Evolutionary conservation across 164 flowering plant genomes (phyloP), one percentile per base, ranked within the genome.

Genomic region (Vitis amurensis): DNA sequence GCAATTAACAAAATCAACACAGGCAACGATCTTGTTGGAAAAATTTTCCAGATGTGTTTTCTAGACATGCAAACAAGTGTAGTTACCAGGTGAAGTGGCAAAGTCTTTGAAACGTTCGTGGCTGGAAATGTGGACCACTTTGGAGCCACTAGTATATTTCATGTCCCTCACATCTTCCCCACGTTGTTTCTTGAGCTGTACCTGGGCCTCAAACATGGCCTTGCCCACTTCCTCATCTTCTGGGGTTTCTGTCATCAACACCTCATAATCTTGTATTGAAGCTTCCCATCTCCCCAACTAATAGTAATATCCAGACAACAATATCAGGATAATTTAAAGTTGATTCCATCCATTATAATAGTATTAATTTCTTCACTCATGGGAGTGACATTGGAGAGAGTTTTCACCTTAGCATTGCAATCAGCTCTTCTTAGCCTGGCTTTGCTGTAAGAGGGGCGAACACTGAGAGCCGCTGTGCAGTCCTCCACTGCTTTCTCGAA

Each of bases 261-360:
- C 72, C 81, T 93, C 97, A 64, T 90, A 95, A 75, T 93, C 99
- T 69, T 77, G 76, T n/a, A 90, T 68, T 10, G 97, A 83, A 44
- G 88, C 91, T 71, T 86, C 92, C 97, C 98, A 91, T 73, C 82
- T 80, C 73, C 82, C 88, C 86, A 93, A 12, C 99, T 92, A 65
- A 49, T 48, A 11, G 27, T 3, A 57, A 17, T n/a, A 31, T 49
- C 31, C 11, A 9, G 37, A 63, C 61, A 8, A 37, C 23, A 61
- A 60, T 37, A 66, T 29, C 17, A 30, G 44, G 49, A 11, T 2
- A n/a, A n/a, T 30, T 11, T 29, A 14, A 53, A 7, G 6, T 64
- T 63, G 50, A 63, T 3, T 23, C 19, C 23, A 11, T 19, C 12
- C 0, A 17, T 16, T 61, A 37, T 37, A 6, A 37, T 37, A 37